Conservation (phyloP, 2,329 filamentous ascomycete species). For the Alternaria longipes region DNA sequence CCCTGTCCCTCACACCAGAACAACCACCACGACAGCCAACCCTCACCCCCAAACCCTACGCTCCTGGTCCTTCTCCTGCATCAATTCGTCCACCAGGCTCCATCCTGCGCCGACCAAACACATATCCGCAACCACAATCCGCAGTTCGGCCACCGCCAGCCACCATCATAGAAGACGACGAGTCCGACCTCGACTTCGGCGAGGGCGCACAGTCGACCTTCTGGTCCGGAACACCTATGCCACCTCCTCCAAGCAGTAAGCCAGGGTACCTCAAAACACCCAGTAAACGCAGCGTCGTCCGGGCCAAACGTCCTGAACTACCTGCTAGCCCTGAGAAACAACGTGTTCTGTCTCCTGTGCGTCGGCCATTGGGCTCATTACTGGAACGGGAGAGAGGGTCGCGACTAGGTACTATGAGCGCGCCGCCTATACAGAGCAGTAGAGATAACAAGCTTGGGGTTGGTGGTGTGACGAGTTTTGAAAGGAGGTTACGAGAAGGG, state of each 20-base stretch:
- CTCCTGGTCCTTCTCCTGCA: constrained; percentile 9
- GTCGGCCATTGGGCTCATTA: constrained; percentile 3
- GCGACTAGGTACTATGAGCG: constrained; percentile 37
- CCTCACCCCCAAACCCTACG: constrained; percentile 7
- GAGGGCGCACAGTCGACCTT: constrained; percentile 28
- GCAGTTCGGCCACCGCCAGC: constrained; percentile 22
- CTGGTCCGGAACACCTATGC: constrained; percentile 41
- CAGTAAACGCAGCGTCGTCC: constrained; percentile 51
- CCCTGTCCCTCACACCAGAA: constrained; percentile 40
- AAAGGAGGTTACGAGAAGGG: constrained; percentile 41
- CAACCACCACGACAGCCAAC: constrained; percentile 6
- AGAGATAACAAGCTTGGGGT: constrained; percentile 5
- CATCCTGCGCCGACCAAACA: constrained; percentile 24
- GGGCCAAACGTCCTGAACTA: constrained; percentile 44
- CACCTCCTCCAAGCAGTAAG: constrained; percentile 22
- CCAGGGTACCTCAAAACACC: constrained; percentile 59
- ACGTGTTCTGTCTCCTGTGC: constrained; percentile 11
- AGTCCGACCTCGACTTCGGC: constrained; percentile 15
- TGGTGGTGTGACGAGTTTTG: constrained; percentile 44
- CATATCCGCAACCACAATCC: constrained; percentile 29
- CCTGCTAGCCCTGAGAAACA: constrained; percentile 38
- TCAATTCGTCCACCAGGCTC: constrained; percentile 19
- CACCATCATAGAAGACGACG: constrained; percentile 33
- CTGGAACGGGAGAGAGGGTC: constrained; percentile 9
- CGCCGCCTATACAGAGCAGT: constrained; percentile 34